A percentile compares a stretch with the other conserved stretches of the same genome.
phyloP scores from a whole-genome alignment of 2,329 filamentous ascomycete genomes.

The Sodiomyces alkalinus region DNA sequence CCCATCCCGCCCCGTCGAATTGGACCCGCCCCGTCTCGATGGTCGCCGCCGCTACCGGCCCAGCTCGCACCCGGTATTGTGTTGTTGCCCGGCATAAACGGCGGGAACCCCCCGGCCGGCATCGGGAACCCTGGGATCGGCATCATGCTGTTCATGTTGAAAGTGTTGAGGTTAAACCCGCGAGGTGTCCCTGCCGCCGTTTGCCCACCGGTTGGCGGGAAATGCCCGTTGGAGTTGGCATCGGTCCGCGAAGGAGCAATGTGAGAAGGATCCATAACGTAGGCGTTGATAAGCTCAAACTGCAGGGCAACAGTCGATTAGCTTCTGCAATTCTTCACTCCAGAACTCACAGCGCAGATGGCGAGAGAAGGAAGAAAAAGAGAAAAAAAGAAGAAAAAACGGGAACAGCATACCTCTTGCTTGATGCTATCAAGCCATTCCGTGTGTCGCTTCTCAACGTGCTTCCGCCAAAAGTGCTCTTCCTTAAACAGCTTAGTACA shows the following conservation, averaged over 20 bases:
- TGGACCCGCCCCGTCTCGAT: constrained; percentile 46
- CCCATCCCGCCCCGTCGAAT: constrained; percentile 50
- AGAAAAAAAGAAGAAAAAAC: not conserved
- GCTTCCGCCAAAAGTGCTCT: constrained; percentile 93
- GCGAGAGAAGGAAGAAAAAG: not conserved
- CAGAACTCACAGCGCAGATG: constrained; percentile 1
- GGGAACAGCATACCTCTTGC: constrained; percentile 53
- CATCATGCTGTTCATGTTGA: constrained; percentile 44
- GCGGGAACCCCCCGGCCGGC: constrained; percentile 29
- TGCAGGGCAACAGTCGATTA: constrained; percentile 18
- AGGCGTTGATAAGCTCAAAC: constrained; percentile 84
- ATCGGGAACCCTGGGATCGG: constrained; percentile 44
- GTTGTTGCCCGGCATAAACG: constrained; percentile 39
- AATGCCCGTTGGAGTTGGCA: constrained; percentile 90
- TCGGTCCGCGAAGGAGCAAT: constrained; percentile 89
- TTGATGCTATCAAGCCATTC: constrained; percentile 75
- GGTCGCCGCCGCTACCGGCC: constrained; percentile 36
- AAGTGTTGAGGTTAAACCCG: constrained; percentile 74
- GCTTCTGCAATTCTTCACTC: constrained; percentile 3
- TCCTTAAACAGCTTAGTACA: constrained; percentile 97
- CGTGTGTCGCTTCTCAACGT: constrained; percentile 85
- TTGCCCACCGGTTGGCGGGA: constrained; percentile 66
- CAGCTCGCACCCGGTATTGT: constrained; percentile 25
- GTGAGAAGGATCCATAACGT: constrained; percentile 85
- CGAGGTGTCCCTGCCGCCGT: constrained; percentile 71